Conservation (phyloP, 2,329 filamentous ascomycete species). For the Botryotinia calthae region DNA sequence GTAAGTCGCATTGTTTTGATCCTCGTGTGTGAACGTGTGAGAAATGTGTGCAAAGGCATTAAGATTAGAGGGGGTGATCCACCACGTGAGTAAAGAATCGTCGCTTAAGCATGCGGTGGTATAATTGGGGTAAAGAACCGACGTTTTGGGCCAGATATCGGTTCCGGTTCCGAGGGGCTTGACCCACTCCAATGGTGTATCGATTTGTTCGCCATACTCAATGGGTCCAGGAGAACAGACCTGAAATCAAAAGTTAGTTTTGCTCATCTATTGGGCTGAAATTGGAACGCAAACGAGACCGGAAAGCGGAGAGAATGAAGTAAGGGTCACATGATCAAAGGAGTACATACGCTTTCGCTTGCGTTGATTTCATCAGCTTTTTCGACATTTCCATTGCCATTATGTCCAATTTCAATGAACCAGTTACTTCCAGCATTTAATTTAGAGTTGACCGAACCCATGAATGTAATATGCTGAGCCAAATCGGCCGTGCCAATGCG, state of each 20-base stretch:
- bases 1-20: slow-evolving; percentile 60
- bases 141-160: slow-evolving; percentile 46
- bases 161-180: slow-evolving; percentile 51
- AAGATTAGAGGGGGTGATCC: slow-evolving; percentile 48
- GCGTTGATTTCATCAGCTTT: slow-evolving; percentile 41
- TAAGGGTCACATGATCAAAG: not conserved
- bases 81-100: slow-evolving; percentile 55
- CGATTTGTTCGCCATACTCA: slow-evolving; percentile 46
- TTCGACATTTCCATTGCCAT: slow-evolving; percentile 53
- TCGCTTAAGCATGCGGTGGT: slow-evolving; percentile 45
- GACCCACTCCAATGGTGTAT: slow-evolving; percentile 46
- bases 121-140: slow-evolving; percentile 31
- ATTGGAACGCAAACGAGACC: not conserved
- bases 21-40: slow-evolving; percentile 60
- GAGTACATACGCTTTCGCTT: slow-evolving; percentile 6
- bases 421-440: slow-evolving; percentile 52
- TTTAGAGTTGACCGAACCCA: slow-evolving; percentile 44
- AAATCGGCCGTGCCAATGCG: slow-evolving; percentile 49
- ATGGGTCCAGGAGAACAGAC: slow-evolving; percentile 39
- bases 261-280: not conserved
- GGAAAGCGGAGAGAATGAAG: not conserved
- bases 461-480: slow-evolving; percentile 47
- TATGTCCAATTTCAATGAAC: slow-evolving; percentile 54
- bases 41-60: slow-evolving; percentile 58
- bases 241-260: slow-evolving; percentile 3